Conservation (phyloP, 208 protist species). For the Phytomonas francai region DNA sequence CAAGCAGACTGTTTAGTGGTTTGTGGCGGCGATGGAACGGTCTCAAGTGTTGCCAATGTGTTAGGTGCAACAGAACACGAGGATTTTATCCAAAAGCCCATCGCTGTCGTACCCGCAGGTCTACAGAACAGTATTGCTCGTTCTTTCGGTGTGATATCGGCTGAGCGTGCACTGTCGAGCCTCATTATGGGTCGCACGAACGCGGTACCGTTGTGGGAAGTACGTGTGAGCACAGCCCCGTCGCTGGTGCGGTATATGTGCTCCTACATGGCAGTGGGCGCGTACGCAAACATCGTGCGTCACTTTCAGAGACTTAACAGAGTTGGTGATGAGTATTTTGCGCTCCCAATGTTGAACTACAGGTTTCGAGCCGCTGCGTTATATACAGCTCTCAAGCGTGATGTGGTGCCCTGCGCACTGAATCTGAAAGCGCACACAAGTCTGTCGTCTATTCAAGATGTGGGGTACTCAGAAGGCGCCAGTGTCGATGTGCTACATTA, state of each 20-base stretch:
- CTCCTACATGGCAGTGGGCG: slow-evolving; percentile 55
- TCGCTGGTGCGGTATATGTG: slow-evolving; percentile 43
- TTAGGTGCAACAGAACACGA: neutral
- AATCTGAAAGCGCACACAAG: slow-evolving; percentile 12
- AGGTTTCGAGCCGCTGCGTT: slow-evolving; percentile 33
- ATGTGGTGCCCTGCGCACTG: slow-evolving; percentile 20
- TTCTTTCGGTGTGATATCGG: slow-evolving; percentile 54
- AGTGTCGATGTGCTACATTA: neutral
- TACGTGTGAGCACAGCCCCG: slow-evolving; percentile 23
- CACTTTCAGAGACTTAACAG: slow-evolving; percentile 33
- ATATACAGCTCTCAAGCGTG: slow-evolving; percentile 39
- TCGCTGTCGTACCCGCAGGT: slow-evolving; percentile 65
- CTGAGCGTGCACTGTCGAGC: slow-evolving; percentile 51
- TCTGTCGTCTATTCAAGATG: neutral
- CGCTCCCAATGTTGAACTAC: slow-evolving; percentile 28
- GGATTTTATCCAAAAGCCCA: slow-evolving; percentile 17
- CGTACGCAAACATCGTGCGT: slow-evolving; percentile 43
- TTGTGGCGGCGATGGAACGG: slow-evolving; percentile 71
- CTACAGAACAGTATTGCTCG: slow-evolving; percentile 71
- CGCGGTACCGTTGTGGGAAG: slow-evolving; percentile 60
- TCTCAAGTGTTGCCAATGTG: slow-evolving; percentile 56
- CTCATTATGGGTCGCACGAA: slow-evolving; percentile 49
- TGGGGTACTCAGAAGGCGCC: neutral
- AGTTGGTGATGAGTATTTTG: slow-evolving; percentile 53
- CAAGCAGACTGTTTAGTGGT: slow-evolving; percentile 41